Conservation (phyloP, 768 basidiomycete species). For the Tricholoma terreum region DNA sequence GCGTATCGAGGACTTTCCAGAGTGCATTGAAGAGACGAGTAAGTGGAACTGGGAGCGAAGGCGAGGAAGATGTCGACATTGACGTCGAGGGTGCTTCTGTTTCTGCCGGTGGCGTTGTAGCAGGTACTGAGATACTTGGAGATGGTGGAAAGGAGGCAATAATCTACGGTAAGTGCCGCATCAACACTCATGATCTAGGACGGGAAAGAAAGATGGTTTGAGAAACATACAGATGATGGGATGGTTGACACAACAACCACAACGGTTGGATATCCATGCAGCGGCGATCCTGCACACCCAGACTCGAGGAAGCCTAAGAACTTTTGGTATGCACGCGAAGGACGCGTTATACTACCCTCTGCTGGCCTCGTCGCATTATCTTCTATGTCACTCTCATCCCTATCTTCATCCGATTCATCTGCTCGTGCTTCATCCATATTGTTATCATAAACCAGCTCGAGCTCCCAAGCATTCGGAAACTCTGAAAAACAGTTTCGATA, state of each 20-base stretch:
- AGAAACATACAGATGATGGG: constrained; percentile 53
- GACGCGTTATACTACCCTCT: constrained; percentile 3
- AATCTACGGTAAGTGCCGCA: constrained; percentile 18
- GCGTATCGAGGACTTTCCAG: constrained; percentile 77
- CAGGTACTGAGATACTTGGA: not conserved
- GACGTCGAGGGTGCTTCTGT: not conserved
- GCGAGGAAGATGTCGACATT: not conserved
- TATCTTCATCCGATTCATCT: constrained; percentile 28
- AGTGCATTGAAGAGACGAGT: constrained; percentile 66
- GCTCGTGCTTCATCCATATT: constrained; percentile 18
- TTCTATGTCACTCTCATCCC: constrained; percentile 32
- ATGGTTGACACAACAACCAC: constrained; percentile 82
- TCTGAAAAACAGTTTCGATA: constrained; percentile 35
- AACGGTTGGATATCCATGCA: constrained; percentile 79
- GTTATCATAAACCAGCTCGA: constrained; percentile 35
- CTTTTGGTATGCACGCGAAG: constrained; percentile 55
- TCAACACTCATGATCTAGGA: not conserved
- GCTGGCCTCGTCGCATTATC: constrained; percentile 14
- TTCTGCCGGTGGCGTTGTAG: not conserved
- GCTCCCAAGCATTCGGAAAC: constrained; percentile 62
- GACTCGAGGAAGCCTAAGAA: constrained; percentile 78
- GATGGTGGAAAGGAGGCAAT: constrained; percentile 24
- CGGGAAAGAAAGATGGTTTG: not conserved
- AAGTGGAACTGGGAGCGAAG: constrained; percentile 31
- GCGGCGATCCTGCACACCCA: constrained; percentile 77